Evolutionary conservation across 164 flowering plant species (phyloP).

Genomic region (Kalanchoe fedtschenkoi): DNA sequence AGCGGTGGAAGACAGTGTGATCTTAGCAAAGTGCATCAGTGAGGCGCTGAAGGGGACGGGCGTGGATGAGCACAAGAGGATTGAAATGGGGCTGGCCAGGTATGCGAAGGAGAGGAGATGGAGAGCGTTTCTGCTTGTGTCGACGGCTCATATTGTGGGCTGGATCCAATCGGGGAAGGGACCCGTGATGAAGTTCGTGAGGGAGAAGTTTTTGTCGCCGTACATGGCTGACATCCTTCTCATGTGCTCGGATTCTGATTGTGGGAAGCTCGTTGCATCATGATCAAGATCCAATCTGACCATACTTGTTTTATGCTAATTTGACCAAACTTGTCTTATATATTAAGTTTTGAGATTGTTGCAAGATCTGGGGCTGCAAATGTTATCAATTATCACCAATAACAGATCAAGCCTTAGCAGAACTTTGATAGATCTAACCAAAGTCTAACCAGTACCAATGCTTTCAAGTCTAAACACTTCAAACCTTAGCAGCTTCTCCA

Average conservation of each 20-base stretch:
- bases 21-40: constrained; percentile 37
- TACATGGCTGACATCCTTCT: constrained; percentile 19
- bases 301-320: too few relatives aligned
- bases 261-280: constrained; percentile 39
- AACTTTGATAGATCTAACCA: too few relatives aligned
- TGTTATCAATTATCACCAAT: too few relatives aligned
- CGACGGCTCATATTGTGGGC: constrained; percentile 30
- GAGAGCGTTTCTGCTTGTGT: constrained; percentile 35
- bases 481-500: too few relatives aligned
- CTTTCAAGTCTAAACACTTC: too few relatives aligned
- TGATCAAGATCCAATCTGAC: too few relatives aligned
- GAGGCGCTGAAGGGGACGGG: constrained; percentile 21
- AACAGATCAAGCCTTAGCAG: too few relatives aligned
- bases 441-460: too few relatives aligned
- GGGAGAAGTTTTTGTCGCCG: constrained; percentile 21
- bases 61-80: constrained; percentile 12
- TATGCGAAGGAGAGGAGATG: constrained; percentile 44
- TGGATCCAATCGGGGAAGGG: constrained; percentile 25
- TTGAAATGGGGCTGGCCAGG: constrained; percentile 9
- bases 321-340: too few relatives aligned
- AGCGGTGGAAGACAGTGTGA: constrained; percentile 40
- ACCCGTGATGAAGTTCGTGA: constrained; percentile 19
- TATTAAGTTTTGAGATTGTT: too few relatives aligned
- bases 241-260: constrained; percentile 30
- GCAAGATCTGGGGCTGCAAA: too few relatives aligned